Percentiles rank a stretch among this genome's conserved stretches.
Conservation (phyloP, 441 rosid genomes). For the Pelargonium myrrhifolium region DNA sequence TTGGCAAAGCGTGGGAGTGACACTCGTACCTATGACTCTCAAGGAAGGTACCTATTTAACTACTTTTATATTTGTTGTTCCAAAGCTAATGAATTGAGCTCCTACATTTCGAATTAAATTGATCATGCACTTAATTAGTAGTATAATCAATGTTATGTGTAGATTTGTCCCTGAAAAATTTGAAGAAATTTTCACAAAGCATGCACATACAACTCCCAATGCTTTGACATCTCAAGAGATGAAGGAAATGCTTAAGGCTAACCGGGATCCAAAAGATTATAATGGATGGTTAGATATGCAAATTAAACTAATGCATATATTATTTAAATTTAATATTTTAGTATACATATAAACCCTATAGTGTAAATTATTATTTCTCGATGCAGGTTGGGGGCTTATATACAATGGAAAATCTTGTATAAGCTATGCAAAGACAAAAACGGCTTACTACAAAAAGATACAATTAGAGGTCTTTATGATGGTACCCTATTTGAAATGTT, state of each 20-base stretch:
- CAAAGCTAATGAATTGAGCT: too few relatives aligned
- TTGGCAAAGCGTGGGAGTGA: slow-evolving; percentile 9
- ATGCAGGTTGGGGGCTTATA: slow-evolving; percentile 7
- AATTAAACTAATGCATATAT: too few relatives aligned
- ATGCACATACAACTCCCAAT: neutral
- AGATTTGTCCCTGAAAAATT: slow-evolving; percentile 15
- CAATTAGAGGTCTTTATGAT: slow-evolving; percentile 11
- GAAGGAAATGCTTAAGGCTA: slow-evolving; percentile 17
- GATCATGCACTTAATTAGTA: too few relatives aligned
- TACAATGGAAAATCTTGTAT: slow-evolving; percentile 14
- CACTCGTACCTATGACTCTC: neutral
- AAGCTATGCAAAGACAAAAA: slow-evolving; percentile 12
- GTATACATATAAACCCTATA: too few relatives aligned
- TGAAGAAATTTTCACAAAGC: slow-evolving; percentile 17
- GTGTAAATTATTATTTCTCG: too few relatives aligned
- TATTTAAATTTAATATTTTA: too few relatives aligned
- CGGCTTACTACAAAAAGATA: slow-evolving; percentile 14
- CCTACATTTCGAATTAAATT: too few relatives aligned
- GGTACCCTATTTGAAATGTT: slow-evolving; percentile 13
- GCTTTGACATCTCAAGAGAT: slow-evolving; percentile 20
- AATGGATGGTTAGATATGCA: neutral
- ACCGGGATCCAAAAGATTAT: slow-evolving; percentile 4
- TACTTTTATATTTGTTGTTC: too few relatives aligned
- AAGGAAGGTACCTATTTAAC: slow-evolving; percentile 6
- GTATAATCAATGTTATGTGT: too few relatives aligned